These are phyloP conservation scores for Cenchrus fungigraminus DNA, from an alignment of 176 grass and related monocot genomes.

Conservation along the genomic window DNA sequence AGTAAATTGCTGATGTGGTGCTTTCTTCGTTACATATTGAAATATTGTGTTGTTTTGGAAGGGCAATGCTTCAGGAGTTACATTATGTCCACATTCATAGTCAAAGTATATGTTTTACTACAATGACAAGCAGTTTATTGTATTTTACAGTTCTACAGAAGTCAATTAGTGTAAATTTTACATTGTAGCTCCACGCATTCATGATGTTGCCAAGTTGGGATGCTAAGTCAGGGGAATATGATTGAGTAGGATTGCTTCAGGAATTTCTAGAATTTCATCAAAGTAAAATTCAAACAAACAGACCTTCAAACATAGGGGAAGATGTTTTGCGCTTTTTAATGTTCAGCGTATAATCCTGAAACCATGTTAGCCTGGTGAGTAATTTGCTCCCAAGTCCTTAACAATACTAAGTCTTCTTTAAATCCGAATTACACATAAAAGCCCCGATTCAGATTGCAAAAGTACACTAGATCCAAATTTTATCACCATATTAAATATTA, in stretches of 20 bases:
- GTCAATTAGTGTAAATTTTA: no score
- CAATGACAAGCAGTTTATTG: background rate
- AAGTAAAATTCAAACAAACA: background rate
- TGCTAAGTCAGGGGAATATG: background rate
- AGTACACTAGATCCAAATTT: background rate
- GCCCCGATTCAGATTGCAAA: background rate
- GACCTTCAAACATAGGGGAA: no score
- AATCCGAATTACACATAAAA: background rate
- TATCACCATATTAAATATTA: background rate
- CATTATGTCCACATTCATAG: background rate
- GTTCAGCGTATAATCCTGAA: no score
- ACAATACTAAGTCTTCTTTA: background rate
- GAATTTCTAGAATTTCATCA: background rate
- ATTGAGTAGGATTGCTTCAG: background rate
- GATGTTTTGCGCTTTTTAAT: no score
- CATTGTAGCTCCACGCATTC: background rate
- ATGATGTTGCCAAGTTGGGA: background rate
- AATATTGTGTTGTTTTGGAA: background rate
- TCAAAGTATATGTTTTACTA: background rate
- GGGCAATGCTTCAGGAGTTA: background rate
- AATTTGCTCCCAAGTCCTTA: no score
- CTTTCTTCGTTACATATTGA: background rate
- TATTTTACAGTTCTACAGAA: background rate
- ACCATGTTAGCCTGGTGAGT: no score
- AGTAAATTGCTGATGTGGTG: background rate